Conservation (phyloP, 2,329 filamentous ascomycete species). For the Metarhizium brunneum region DNA sequence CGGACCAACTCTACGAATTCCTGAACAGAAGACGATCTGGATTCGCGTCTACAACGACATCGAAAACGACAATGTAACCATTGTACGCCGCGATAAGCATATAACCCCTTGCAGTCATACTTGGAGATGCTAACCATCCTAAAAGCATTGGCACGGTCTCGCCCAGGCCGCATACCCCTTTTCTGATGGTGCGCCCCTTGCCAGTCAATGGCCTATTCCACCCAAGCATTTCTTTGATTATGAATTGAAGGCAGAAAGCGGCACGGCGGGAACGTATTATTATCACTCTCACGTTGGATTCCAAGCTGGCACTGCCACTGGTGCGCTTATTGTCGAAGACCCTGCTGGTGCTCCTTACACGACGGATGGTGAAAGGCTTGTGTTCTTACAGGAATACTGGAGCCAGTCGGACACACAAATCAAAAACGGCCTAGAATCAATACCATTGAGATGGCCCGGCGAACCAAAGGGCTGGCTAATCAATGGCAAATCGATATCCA, state of each 20-base stretch:
- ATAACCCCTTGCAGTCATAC: neutral
- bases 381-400: constrained; percentile 2
- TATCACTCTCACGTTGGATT: constrained; percentile 60
- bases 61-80: constrained; percentile 42
- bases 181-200: constrained; percentile 52
- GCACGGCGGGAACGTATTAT: constrained; percentile 54
- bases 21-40: constrained; percentile 38
- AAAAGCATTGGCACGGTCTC: constrained; percentile 59
- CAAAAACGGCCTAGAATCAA: neutral
- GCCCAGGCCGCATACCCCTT: constrained; percentile 48
- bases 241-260: constrained; percentile 43
- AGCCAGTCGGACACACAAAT: constrained; percentile 1
- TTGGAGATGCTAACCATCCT: neutral
- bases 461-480: constrained; percentile 3
- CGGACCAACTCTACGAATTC: constrained; percentile 37
- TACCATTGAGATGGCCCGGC: constrained; percentile 2
- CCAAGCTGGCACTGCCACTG: constrained; percentile 28
- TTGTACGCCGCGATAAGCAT: constrained; percentile 27
- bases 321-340: constrained; percentile 4
- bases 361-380: neutral
- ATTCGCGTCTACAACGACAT: constrained; percentile 52
- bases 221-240: constrained; percentile 58
- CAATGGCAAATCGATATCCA: constrained; percentile 3
- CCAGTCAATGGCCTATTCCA: constrained; percentile 57
- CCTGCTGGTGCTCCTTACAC: neutral